Base-by-base conservation (phyloP, 768 basidiomycete genomes). In the Naganishia kalamii region DNA sequence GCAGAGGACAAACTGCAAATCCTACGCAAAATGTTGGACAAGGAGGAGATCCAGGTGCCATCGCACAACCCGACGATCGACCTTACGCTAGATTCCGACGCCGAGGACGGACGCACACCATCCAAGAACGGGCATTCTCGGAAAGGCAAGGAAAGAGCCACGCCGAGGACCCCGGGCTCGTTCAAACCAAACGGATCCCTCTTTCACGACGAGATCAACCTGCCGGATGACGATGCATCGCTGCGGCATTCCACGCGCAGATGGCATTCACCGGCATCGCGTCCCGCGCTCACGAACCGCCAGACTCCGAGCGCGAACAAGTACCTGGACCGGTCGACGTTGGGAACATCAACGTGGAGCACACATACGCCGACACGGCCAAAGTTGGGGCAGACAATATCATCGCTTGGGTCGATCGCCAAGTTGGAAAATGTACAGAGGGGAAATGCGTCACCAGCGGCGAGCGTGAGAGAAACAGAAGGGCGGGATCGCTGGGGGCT, bases 121-220 rank as follows among this genome's bases (percentile, higher is more conserved):
- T 21, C 6, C 37, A 41, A 57, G 51, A 35, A 21, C 4, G 19
- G 25, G 4, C n/a, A 35, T 2, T 23, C 54, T 41, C 21, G 54
- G 1, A 30, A 21, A 8, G 54, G 37, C 17, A 41, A n/a, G 13
- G 23, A 37, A 57, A 57, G 40, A 21, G 54, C 33, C 33, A 35
- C 33, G 19, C 43, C 43, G 5, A 32, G 19, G 7, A 52, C 51
- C 4, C 51, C 51, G 3, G 54, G 54, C 6, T 4, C 21, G 33
- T 57, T 57, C 37, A 57, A 37, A 27, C 23, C 54, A 13, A 33
- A 40, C n/a, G 54, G 54, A 23, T 57, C 54, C 1, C n/a, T 57
- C 2, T 57, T 57, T 23, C 54, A 57, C 21, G 27, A 57, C 40
- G 54, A 57, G 21, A 57, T 57, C 54, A 57, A 57, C 54, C 54